Evolutionary conservation across 495 filamentous ascomycete species (phyloP).

Genomic region (Penicillium chermesinum): DNA sequence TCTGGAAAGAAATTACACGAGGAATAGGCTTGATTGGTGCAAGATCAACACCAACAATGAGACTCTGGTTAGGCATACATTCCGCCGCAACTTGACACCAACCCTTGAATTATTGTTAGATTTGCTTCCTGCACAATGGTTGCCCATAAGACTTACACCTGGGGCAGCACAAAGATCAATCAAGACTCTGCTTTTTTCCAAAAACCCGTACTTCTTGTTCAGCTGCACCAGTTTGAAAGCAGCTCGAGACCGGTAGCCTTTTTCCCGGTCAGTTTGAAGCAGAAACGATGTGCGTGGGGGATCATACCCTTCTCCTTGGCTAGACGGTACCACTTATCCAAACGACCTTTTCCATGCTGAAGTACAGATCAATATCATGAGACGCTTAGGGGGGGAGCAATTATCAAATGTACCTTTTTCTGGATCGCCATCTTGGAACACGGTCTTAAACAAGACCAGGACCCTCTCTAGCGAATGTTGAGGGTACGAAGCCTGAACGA

Average conservation of each 20-base stretch:
- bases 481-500: conserved; percentile 11
- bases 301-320: conserved; percentile 77
- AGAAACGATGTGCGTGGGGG: neutral
- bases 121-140: too few species aligned
- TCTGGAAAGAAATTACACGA: conserved; percentile 88
- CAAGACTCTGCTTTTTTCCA: conserved; percentile 92
- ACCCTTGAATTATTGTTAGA: conserved; percentile 51
- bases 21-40: conserved; percentile 95
- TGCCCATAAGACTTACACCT: conserved; percentile 80
- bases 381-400: neutral
- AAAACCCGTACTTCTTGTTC: conserved; percentile 97
- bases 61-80: conserved; percentile 81
- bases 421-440: conserved; percentile 77
- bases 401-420: conserved; percentile 69
- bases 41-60: conserved; percentile 94
- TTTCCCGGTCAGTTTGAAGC: neutral
- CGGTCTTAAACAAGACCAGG: conserved; percentile 24
- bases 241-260: conserved; percentile 86
- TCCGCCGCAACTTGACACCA: conserved; percentile 99
- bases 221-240: conserved; percentile 98
- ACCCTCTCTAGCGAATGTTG: conserved; percentile 8
- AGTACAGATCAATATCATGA: conserved; percentile 18
- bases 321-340: conserved; percentile 96
- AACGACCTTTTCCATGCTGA: conserved; percentile 92
- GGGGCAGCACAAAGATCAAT: conserved; percentile 97